phyloP scores from a whole-genome alignment of 1,139 yeast genomes.

The Zygosaccharomyces sapae region DNA sequence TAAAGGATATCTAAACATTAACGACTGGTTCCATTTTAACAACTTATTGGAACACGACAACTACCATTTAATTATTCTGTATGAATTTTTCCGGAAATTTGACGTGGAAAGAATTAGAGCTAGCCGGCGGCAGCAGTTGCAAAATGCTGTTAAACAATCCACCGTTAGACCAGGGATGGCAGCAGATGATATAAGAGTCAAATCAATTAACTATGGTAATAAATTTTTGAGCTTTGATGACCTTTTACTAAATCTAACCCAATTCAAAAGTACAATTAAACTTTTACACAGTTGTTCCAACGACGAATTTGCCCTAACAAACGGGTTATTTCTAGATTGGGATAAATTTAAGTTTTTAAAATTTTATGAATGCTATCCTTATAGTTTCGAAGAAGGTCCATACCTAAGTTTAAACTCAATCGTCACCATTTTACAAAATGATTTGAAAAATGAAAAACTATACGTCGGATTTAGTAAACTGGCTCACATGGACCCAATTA shows the following conservation, averaged over 20 bases:
- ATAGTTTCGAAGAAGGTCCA: conserved; percentile 19
- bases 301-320: conserved; percentile 31
- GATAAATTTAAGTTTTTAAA: conserved; percentile 30
- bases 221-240: conserved; percentile 40
- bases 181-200: conserved; percentile 35
- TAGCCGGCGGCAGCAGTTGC: conserved; percentile 8
- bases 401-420: conserved; percentile 35
- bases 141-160: conserved; percentile 7
- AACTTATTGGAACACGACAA: conserved; percentile 51
- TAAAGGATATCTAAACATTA: conserved; percentile 57
- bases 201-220: conserved; percentile 40
- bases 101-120: conserved; percentile 27
- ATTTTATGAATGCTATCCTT: conserved; percentile 30
- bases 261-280: conserved; percentile 35
- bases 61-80: conserved; percentile 55
- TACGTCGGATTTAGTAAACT: conserved; percentile 30
- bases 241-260: conserved; percentile 32
- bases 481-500: conserved; percentile 28
- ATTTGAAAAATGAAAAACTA: conserved; percentile 37
- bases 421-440: conserved; percentile 38
- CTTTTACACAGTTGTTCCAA: conserved; percentile 35
- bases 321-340: conserved; percentile 37
- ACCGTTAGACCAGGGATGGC: conserved; percentile 10
- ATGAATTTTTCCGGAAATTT: conserved; percentile 46
- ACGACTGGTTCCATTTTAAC: conserved; percentile 59